These are phyloP conservation scores for Tylopilus felleus DNA, from an alignment of 768 basidiomycete species.

Conservation along the genomic window DNA sequence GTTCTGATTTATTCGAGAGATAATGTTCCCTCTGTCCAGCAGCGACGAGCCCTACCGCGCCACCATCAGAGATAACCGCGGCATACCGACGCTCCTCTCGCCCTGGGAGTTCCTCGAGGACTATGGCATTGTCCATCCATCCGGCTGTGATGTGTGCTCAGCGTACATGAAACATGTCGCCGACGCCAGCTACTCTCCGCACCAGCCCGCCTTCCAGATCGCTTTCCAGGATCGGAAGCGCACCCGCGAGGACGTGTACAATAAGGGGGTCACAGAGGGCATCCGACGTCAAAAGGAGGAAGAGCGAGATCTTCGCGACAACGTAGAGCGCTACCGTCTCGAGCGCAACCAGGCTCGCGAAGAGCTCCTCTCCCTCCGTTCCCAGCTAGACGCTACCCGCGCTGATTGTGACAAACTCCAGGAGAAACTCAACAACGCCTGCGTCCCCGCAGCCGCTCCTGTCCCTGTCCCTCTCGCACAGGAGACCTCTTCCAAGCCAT, in stretches of 20 bases:
- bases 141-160: conserved; percentile 37
- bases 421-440: conserved; percentile 18
- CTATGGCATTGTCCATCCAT: conserved; percentile 39
- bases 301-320: conserved; percentile 34
- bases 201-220: conserved; percentile 38
- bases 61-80: conserved; percentile 29
- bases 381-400: conserved; percentile 32
- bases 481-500: conserved; percentile 2
- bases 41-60: conserved; percentile 31
- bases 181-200: conserved; percentile 37
- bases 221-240: conserved; percentile 39
- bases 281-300: conserved; percentile 40
- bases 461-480: not conserved
- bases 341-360: conserved; percentile 38
- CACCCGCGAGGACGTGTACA: conserved; percentile 37
- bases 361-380: conserved; percentile 30
- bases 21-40: conserved; percentile 34
- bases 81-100: conserved; percentile 32
- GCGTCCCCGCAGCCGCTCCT: not conserved
- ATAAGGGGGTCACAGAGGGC: conserved; percentile 40
- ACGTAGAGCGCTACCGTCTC: conserved; percentile 31
- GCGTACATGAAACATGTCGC: conserved; percentile 41
- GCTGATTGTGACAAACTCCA: conserved; percentile 33
- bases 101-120: conserved; percentile 40
- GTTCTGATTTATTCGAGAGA: conserved; percentile 1